Evolutionary conservation across 805 yeast species (phyloP), one percentile per base, ranked within the genome.

Genomic region (Starmerella vaccinii): DNA sequence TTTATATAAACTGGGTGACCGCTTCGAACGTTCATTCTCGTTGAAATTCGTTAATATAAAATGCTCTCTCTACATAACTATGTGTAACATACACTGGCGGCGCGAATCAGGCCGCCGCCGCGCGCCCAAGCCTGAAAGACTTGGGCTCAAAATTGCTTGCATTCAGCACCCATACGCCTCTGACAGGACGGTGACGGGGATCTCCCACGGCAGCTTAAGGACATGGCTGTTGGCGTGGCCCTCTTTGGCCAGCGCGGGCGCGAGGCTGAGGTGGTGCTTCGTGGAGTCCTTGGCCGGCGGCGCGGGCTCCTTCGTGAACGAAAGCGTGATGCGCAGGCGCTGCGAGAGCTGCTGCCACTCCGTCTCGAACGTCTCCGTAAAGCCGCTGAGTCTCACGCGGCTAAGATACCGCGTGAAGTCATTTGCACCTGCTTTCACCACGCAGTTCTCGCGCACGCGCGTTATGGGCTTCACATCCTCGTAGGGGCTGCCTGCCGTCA

Each of bases 261-360:
- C n/a, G n/a, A n/a, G n/a, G n/a, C n/a, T n/a, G n/a, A n/a, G n/a
- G n/a, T n/a, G 21, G 35, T 5, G 34, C 21, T 30, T 13, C 18
- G 39, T n/a, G 18, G 5, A 13, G 30, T 10, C 18, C 4, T 15
- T 18, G n/a, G n/a, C n/a, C n/a, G n/a, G n/a, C n/a, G n/a, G n/a
- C n/a, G n/a, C n/a, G n/a, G n/a, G n/a, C 2, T 21, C 34, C 5
- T n/a, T 4, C 4, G 18, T 4, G 26, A 46, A 43, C 22, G 23
- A 5, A 18, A 51, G 38, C 13, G 34, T 21, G 22, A 51, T 21
- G 12, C 46, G 39, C 27, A 51, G 44, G 22, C 15, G 23, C 23
- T 51, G 54, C 5, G 54, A 35, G 24, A 51, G 34, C 18, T 43
- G 47, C 46, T 51, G 54, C 54, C 54, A 51, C 21, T 51, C 51